Conservation (phyloP, 176 grass and related monocot species). For the Bothriochloa decipiens region DNA sequence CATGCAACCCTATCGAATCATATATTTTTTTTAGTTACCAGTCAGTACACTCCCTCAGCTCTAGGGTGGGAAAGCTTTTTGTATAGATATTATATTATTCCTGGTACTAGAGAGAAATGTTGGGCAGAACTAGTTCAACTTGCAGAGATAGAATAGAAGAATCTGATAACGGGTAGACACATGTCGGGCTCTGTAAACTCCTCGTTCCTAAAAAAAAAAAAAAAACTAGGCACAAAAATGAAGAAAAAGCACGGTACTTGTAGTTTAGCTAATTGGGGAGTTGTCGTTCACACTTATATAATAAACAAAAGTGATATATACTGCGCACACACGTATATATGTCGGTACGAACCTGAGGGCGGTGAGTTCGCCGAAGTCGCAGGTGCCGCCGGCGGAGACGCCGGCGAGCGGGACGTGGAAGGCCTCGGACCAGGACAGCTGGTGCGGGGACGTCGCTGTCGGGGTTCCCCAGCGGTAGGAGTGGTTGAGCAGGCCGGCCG, state of each 20-base stretch:
- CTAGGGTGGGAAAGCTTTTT: conserved; percentile 6
- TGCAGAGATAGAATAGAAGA: background rate
- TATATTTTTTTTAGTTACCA: background rate
- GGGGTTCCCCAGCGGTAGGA: conserved; percentile 77
- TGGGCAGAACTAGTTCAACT: no score
- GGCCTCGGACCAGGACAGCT: conserved; percentile 90
- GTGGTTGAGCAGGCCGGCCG: conserved; percentile 43
- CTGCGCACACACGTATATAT: no score
- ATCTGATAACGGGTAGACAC: background rate
- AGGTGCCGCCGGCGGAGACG: conserved; percentile 31
- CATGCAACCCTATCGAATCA: background rate
- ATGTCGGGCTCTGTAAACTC: background rate
- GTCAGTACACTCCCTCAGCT: background rate
- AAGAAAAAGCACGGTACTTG: no score
- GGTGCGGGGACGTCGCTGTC: conserved; percentile 45
- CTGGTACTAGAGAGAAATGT: no score
- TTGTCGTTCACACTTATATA: no score
- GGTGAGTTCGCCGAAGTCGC: conserved; percentile 60
- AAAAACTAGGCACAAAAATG: no score
- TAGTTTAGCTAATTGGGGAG: no score
- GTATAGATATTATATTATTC: background rate
- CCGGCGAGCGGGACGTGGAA: conserved; percentile 66
- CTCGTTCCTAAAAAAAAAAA: no score
- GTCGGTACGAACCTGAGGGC: conserved; percentile 53
- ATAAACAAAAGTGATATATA: no score